A percentile compares a stretch with the other conserved stretches of the same genome.
phyloP scores from a whole-genome alignment of 1,139 yeast species.

The Scheffersomyces insectosa region DNA sequence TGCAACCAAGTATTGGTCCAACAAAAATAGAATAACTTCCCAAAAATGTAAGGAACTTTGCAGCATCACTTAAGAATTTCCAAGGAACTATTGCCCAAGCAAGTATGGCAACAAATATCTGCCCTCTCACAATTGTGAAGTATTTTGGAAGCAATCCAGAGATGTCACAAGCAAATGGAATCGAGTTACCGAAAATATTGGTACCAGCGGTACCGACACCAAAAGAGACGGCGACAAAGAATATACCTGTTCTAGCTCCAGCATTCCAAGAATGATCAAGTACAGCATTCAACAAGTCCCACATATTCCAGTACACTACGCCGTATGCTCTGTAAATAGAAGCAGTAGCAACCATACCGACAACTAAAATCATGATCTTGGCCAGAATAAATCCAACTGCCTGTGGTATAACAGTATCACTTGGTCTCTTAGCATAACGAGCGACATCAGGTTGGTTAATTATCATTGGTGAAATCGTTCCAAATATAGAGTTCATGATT shows the following conservation, averaged over 20 bases:
- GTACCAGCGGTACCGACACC: slow-evolving; percentile 28
- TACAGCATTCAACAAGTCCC: background rate
- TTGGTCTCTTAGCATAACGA: slow-evolving; percentile 2
- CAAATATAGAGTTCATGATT: slow-evolving; percentile 5
- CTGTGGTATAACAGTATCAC: background rate
- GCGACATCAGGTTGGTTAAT: slow-evolving; percentile 6
- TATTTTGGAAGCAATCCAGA: background rate
- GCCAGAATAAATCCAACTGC: background rate
- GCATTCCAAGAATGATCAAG: slow-evolving; percentile 1
- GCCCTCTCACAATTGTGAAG: background rate
- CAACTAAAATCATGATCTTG: background rate
- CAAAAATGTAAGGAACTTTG: background rate
- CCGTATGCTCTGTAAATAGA: background rate
- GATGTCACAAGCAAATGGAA: background rate
- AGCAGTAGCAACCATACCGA: background rate
- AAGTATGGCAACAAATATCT: background rate
- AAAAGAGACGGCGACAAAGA: slow-evolving; percentile 15
- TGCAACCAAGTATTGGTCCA: background rate
- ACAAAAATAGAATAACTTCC: background rate
- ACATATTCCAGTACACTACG: background rate
- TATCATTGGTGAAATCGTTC: slow-evolving; percentile 5
- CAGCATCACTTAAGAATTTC: background rate
- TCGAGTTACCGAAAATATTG: slow-evolving; percentile 22
- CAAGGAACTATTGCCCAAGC: slow-evolving; percentile 1
- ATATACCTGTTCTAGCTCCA: slow-evolving; percentile 9